phyloP scores from a whole-genome alignment of 352 stramenopile species.

The Pythium graminicola region DNA sequence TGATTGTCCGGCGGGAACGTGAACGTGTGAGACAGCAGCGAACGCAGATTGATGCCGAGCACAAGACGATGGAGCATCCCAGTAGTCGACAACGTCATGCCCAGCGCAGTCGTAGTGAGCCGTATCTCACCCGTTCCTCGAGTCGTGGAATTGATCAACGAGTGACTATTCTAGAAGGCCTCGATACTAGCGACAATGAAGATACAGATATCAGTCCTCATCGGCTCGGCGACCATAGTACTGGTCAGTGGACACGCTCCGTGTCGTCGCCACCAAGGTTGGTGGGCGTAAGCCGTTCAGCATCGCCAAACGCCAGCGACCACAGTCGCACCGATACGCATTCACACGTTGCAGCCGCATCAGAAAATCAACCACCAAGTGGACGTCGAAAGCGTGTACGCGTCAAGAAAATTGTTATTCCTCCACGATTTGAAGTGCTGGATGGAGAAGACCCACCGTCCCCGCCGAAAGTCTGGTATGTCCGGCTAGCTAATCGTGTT shows the following conservation, averaged over 20 bases:
- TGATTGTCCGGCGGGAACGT: background rate
- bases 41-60: background rate
- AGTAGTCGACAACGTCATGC: background rate
- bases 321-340: background rate
- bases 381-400: conserved; percentile 9
- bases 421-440: conserved; percentile 9
- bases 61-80: background rate
- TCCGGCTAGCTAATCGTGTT: conserved; percentile 5
- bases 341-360: background rate
- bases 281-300: background rate
- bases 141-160: background rate
- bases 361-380: background rate
- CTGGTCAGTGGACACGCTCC: background rate
- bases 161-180: background rate
- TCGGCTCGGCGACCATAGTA: too few relatives aligned
- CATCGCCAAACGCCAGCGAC: background rate
- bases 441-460: background rate
- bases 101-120: conserved; percentile 1
- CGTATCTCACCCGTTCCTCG: conserved; percentile 6
- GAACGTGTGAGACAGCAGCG: background rate
- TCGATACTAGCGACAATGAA: background rate
- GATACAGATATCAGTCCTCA: too few relatives aligned
- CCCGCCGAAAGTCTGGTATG: conserved; percentile 11
- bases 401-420: conserved; percentile 9
- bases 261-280: background rate